These are phyloP conservation scores for Pleurotus tuber-regium DNA, from an alignment of 768 basidiomycete genomes.

Conservation along the genomic window DNA sequence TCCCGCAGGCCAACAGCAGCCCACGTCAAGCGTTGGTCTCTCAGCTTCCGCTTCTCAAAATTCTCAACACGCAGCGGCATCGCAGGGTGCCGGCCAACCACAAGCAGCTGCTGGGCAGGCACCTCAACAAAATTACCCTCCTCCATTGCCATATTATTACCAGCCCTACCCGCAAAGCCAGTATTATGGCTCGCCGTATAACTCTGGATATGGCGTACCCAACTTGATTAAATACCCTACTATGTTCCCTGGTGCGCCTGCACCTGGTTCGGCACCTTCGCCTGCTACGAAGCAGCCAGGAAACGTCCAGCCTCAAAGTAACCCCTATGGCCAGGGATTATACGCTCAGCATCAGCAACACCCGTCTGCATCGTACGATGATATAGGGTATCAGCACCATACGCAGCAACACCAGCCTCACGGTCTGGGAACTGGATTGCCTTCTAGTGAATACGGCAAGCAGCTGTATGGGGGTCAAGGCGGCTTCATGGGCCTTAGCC, in stretches of 20 bases:
- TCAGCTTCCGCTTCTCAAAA: constrained; percentile 52
- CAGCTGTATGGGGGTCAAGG: constrained; percentile 45
- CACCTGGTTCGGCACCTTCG: constrained; percentile 62
- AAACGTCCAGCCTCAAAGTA: constrained; percentile 47
- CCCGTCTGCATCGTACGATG: constrained; percentile 39
- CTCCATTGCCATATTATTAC: constrained; percentile 59
- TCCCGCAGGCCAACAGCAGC: constrained; percentile 56
- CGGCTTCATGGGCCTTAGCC: constrained; percentile 65
- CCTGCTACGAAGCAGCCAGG: constrained; percentile 65
- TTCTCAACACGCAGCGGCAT: constrained; percentile 45
- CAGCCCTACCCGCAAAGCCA: constrained; percentile 76
- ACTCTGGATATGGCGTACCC: constrained; percentile 51
- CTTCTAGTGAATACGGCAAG: constrained; percentile 39
- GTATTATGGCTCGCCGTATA: constrained; percentile 73
- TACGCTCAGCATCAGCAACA: constrained; percentile 65
- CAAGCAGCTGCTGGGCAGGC: constrained; percentile 61
- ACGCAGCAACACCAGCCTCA: constrained; percentile 58
- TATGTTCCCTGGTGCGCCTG: constrained; percentile 71
- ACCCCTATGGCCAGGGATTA: constrained; percentile 61
- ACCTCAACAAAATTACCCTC: constrained; percentile 64
- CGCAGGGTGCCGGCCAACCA: constrained; percentile 50
- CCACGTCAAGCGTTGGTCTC: constrained; percentile 40
- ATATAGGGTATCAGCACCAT: constrained; percentile 53
- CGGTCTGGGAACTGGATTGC: constrained; percentile 31
- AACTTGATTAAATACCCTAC: constrained; percentile 61